Conservation (phyloP, 23 red algal genomes). For the Gracilaria gracilis region DNA sequence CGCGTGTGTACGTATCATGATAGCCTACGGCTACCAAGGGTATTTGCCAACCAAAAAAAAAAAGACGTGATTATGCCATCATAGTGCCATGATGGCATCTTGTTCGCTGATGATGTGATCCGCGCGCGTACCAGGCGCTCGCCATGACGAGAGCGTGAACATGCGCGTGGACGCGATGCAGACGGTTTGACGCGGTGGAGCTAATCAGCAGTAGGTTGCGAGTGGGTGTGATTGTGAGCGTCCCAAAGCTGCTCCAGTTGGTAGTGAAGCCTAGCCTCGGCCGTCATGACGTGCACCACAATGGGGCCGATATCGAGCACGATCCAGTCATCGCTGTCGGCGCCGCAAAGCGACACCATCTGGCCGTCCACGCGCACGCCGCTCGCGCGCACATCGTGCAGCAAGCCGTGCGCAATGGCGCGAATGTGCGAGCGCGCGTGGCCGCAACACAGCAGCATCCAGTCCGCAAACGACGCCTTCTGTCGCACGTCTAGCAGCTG, state of each 20-base stretch:
- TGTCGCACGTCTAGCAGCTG: constrained; percentile 42
- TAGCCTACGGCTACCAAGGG: too few species aligned
- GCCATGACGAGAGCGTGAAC: too few species aligned
- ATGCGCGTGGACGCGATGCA: too few species aligned
- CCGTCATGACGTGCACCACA: constrained; percentile 79
- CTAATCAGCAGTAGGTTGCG: background rate
- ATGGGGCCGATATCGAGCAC: constrained; percentile 64
- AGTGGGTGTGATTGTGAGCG: background rate
- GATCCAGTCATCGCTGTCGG: constrained; percentile 45
- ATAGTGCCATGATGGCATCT: too few species aligned
- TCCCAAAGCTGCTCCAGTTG: constrained; percentile 61
- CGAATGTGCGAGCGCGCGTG: constrained; percentile 27
- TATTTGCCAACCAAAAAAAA: too few species aligned
- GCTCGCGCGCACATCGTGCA: constrained; percentile 11
- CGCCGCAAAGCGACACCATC: constrained; percentile 39
- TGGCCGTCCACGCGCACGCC: constrained; percentile 38
- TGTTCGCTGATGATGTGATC: too few species aligned
- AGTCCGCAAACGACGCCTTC: constrained; percentile 63
- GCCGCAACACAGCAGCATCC: constrained; percentile 43
- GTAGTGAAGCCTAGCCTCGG: constrained; percentile 30
- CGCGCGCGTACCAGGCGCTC: too few species aligned
- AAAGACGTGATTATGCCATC: too few species aligned
- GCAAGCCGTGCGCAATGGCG: constrained; percentile 57
- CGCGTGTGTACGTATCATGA: too few species aligned
- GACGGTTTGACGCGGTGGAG: too few species aligned